Evolutionary conservation across 2,329 filamentous ascomycete species (phyloP), one percentile per base, ranked within the genome.

Genomic region (Cladophialophora immunda): DNA sequence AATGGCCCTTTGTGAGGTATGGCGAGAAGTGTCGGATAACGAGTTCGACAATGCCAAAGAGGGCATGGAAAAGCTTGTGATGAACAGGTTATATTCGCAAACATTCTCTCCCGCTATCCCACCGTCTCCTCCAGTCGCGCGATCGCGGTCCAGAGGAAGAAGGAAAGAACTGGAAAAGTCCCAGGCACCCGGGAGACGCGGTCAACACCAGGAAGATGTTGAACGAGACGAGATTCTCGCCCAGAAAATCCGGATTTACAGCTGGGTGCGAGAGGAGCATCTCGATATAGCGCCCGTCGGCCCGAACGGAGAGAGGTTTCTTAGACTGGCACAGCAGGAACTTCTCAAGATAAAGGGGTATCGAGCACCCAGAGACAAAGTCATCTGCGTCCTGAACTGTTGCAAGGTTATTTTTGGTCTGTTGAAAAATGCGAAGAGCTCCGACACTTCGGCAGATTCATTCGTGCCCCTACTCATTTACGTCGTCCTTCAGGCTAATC

Each of bases 401-500:
- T 99, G 95, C 87, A 99, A 99, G 80, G 96, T 99, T 70, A 98
- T 99, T 70, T 98, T 99, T 79, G 95, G 94, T 19, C 88, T 97
- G 57, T 83, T 99, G 60, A 94, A 94, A 72, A 96, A 97, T 76
- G 89, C 92, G 61, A 96, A 97, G 79, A 91, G 91, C 64, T 78
- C 77, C 1, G 95, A 99, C 77, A 94, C 94, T 25, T 98, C 94
- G 1, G 95, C 95, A 13, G 95, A 99, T 80, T 93, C 94, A 0
- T 99, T 99, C 74, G 93, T 97, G 81, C 92, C 95, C 4, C 85
- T 98, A 30, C 85, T 99, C 64, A 99, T 99, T 65, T 98, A 97
- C 73, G 95, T 97, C 29, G 94, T 98, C 13, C 84, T 99, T 29
- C 92, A 95, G 79, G 93, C 93, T 53, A 97, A 97, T 73, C 95